Conservation (phyloP, 2,329 filamentous ascomycete genomes). For the Coniosporium uncinatum region DNA sequence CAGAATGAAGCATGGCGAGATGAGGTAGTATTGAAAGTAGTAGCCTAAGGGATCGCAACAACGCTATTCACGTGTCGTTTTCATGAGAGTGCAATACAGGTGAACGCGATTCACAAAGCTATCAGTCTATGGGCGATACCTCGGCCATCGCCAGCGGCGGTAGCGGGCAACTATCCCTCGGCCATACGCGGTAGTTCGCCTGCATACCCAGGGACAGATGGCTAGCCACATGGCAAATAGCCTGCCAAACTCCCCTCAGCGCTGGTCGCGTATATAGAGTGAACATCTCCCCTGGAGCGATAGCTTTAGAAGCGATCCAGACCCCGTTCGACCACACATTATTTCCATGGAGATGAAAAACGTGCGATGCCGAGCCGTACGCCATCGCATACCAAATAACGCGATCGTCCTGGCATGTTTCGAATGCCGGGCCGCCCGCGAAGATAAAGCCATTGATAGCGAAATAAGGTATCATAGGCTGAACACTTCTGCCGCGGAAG, state of each 20-base stretch:
- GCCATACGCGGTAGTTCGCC: slow-evolving; percentile 9
- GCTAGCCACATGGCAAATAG: slow-evolving; percentile 14
- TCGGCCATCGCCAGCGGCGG: neutral
- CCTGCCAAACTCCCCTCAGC: slow-evolving; percentile 14
- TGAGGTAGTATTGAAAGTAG: no score
- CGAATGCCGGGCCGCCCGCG: slow-evolving; percentile 18
- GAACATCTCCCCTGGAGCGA: slow-evolving; percentile 17
- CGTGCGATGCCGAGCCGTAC: slow-evolving; percentile 17
- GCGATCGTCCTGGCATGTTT: slow-evolving; percentile 19
- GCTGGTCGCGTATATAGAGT: slow-evolving; percentile 18
- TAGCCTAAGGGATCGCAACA: no score
- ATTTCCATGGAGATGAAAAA: slow-evolving; percentile 21
- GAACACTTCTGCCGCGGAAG: no score
- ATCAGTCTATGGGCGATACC: no score
- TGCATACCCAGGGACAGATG: slow-evolving; percentile 15
- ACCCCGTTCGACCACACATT: slow-evolving; percentile 11
- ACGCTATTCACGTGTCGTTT: no score
- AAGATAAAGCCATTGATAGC: slow-evolving; percentile 20
- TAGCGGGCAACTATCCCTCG: neutral
- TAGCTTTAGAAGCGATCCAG: slow-evolving; percentile 2
- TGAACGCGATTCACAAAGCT: no score
- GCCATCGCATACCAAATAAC: slow-evolving; percentile 20
- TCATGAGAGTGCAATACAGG: no score
- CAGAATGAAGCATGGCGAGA: no score
- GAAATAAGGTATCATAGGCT: slow-evolving; percentile 4